Percentiles rank a stretch among this genome's conserved stretches.
Conservation (phyloP, 2,329 filamentous ascomycete species). For the Cladosporium velox region DNA sequence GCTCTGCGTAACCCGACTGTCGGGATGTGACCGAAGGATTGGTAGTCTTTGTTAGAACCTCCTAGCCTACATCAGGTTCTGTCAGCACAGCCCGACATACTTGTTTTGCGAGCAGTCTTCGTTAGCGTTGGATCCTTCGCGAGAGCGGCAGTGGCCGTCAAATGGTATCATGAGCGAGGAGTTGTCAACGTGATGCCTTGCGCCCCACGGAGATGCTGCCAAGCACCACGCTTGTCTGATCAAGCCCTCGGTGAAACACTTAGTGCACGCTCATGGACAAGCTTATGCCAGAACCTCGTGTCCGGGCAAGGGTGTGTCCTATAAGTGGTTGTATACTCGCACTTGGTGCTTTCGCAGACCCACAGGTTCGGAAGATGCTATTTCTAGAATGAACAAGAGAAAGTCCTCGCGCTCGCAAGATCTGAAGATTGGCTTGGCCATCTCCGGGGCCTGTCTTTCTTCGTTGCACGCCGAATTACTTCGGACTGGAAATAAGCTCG, state of each 20-base stretch:
- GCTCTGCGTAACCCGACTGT: not conserved
- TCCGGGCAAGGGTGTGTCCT: not conserved
- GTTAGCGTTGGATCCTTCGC: constrained; percentile 1
- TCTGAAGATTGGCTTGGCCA: not conserved
- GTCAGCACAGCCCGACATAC: not conserved
- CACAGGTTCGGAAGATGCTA: not conserved
- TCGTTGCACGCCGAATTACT: not conserved
- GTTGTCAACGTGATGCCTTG: not conserved
- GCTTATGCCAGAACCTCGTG: not conserved
- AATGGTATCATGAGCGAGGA: not conserved
- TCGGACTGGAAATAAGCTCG: not conserved
- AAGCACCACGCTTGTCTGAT: not conserved
- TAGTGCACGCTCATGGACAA: not conserved
- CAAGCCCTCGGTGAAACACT: not conserved
- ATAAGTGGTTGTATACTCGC: not conserved
- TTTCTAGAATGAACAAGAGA: not conserved
- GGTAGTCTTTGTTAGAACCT: not conserved
- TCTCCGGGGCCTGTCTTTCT: not conserved
- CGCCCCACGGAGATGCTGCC: not conserved
- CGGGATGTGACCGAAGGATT: not conserved
- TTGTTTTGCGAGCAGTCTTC: not conserved
- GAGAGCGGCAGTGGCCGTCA: not conserved
- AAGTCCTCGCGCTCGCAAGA: not conserved
- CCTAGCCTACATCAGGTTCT: not conserved
- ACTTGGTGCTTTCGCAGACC: not conserved